phyloP scores from a whole-genome alignment of 495 filamentous ascomycete genomes.

The Margaritispora aquatica region DNA sequence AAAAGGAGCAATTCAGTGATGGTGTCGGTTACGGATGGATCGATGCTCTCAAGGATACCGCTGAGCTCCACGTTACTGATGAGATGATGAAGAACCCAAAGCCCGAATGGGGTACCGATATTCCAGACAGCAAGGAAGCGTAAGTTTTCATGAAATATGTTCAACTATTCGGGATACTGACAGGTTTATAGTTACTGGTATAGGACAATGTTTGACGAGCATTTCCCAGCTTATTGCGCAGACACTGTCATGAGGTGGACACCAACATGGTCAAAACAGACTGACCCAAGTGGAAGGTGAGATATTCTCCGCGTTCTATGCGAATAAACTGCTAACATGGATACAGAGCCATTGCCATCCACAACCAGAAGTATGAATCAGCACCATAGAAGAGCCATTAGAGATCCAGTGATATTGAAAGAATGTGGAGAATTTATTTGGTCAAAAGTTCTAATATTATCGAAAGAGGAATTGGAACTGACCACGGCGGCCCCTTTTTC shows the following conservation, averaged over 20 bases:
- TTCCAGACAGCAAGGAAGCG: conserved; percentile 95
- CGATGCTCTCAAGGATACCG: conserved; percentile 90
- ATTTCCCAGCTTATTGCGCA: conserved; percentile 88
- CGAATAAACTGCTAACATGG: not conserved
- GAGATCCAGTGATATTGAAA: not conserved
- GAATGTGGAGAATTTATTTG: no score
- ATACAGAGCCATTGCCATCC: conserved; percentile 60
- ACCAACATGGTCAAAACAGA: conserved; percentile 96
- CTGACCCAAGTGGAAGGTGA: conserved; percentile 71
- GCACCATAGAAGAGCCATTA: not conserved
- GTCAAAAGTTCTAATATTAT: conserved; percentile 22
- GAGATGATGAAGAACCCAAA: conserved; percentile 98
- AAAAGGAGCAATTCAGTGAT: conserved; percentile 99
- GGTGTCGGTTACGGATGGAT: conserved; percentile 99
- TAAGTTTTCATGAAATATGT: conserved; percentile 37
- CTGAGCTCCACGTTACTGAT: conserved; percentile 80
- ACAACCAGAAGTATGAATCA: conserved; percentile 59
- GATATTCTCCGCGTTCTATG: not conserved
- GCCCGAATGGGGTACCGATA: conserved; percentile 84
- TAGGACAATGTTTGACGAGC: conserved; percentile 95
- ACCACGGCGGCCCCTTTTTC: no score
- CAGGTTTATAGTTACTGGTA: conserved; percentile 75
- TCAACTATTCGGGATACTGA: not conserved
- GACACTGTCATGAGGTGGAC: conserved; percentile 93
- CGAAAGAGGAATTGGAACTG: no score